Evolutionary conservation across 2,329 filamentous ascomycete species (phyloP).

Genomic region (Trichoderma koningiopsis): DNA sequence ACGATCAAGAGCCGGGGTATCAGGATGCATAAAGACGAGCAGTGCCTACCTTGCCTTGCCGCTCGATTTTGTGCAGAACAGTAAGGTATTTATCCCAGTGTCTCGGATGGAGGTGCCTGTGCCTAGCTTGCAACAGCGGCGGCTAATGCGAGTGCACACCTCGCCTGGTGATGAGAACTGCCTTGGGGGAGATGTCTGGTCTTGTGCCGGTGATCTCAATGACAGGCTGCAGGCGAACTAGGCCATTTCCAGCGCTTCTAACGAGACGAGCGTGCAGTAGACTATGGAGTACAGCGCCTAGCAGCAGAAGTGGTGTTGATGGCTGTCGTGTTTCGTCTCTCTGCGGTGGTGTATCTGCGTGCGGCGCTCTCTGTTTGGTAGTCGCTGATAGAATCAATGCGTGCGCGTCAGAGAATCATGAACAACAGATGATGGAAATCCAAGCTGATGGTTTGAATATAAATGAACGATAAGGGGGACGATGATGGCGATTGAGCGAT

Average conservation of each 20-base stretch:
- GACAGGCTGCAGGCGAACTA: conserved; percentile 25
- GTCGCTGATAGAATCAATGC: background rate
- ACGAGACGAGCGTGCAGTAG: background rate
- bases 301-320: conserved; percentile 10
- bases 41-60: conserved; percentile 1
- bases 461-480: background rate
- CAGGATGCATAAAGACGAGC: conserved; percentile 6
- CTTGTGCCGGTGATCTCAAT: conserved; percentile 25
- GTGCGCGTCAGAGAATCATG: background rate
- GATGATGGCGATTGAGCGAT: background rate
- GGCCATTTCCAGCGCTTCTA: conserved; percentile 20
- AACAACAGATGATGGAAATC: background rate
- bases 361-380: background rate
- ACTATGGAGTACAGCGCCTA: conserved; percentile 18
- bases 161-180: conserved; percentile 21
- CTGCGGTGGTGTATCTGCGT: background rate
- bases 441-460: background rate
- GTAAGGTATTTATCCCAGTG: background rate
- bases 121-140: background rate
- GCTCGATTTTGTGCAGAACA: background rate
- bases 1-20: conserved; percentile 37
- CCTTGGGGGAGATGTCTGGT: conserved; percentile 18
- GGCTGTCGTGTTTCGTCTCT: background rate
- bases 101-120: conserved; percentile 7
- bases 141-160: conserved; percentile 19